Evolutionary conservation across 768 basidiomycete species (phyloP), one percentile per base, ranked within the genome.

Genomic region (Suillus weaverae): DNA sequence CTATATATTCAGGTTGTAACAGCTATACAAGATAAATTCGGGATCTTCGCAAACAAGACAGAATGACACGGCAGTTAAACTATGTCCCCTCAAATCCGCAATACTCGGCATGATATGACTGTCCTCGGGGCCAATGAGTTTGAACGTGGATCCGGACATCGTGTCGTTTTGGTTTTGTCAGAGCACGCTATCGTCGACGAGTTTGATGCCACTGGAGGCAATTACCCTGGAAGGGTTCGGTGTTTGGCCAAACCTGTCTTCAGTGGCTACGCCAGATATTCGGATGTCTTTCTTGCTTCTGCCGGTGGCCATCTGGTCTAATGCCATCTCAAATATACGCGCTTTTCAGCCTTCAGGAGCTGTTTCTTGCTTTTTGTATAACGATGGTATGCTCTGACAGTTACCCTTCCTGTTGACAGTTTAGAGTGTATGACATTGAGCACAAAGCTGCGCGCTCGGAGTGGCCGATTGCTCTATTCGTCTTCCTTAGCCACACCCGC

Each of bases 1-100:
- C 64, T 66, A 70, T 74, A 71, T 69, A 66, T 75, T 66, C 63
- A 63, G 16, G 60, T 36, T 59, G 61, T 61, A 64, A 54, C 67
- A 53, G 30, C 41, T 63, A 39, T 66, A 64, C 56, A 57, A 32
- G 39, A 59, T 59, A 43, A 30, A 59, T 41, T 59, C 57, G 39
- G 57, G 26, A 41, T 41, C 39, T 59, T 59, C 26, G 26, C 57
- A 41, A 39, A 20, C 57, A 30, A 26, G 3, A 26, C 39, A 41
- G 20, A 30, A 57, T 39, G 56, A 39, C 16, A 36, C 14, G 9
- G 9, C 56, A 56, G 14, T 22, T 57, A 26, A 16, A 38, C 35
- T 14, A 30, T 57, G 36, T 56, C 22, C n/a, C 38, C 9, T 38
- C 22, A 57, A 26, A 57, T 16, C n/a, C 36, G 16, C 36, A 57